Evolutionary conservation across 2,329 filamentous ascomycete species (phyloP).

Genomic region (Hypoxylon sp.): DNA sequence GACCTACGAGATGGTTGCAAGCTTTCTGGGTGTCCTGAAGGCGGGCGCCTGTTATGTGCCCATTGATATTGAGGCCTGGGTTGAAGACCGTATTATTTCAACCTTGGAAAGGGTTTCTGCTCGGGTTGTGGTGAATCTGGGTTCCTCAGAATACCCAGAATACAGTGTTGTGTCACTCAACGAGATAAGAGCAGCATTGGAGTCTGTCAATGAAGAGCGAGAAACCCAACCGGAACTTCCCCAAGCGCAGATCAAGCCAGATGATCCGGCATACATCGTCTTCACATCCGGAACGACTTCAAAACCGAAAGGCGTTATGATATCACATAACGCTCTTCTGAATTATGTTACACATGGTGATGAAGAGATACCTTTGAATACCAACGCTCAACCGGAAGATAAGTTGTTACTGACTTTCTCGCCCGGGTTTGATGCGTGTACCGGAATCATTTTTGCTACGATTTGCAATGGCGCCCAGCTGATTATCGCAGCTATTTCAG

Average conservation of each 20-base stretch:
- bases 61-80: not conserved
- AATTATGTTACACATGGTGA: not conserved
- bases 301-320: not conserved
- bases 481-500: not conserved
- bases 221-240: not conserved
- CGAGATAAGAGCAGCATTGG: not conserved
- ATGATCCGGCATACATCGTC: not conserved
- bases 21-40: conserved; percentile 29
- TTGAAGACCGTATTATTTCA: not conserved
- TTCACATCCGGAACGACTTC: not conserved
- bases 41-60: conserved; percentile 29
- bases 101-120: not conserved
- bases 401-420: not conserved
- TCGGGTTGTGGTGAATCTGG: not conserved
- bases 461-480: not conserved
- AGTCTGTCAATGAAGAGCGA: not conserved
- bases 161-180: not conserved
- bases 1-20: conserved; percentile 31
- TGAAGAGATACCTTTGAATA: not conserved
- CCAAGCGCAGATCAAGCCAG: not conserved
- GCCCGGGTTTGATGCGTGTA: not conserved
- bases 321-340: not conserved
- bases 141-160: not conserved
- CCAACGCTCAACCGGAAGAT: not conserved
- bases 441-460: not conserved